Conservation (phyloP, 768 basidiomycete species). For the Bullera alba region DNA sequence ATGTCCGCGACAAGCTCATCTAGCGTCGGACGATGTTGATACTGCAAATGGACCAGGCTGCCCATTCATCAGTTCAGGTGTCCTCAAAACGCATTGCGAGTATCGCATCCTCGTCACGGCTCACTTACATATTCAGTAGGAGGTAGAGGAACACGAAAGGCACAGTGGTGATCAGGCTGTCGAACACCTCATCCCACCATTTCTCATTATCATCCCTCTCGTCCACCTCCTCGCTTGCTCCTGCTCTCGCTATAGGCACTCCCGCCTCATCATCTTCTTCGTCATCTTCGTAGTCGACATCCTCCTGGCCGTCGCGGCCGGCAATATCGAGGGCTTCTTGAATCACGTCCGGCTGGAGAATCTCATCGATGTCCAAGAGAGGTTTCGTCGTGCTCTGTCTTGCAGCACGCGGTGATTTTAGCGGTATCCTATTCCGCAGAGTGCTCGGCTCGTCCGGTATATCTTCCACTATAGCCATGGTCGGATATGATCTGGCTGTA, state of each 20-base stretch:
- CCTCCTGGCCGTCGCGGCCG: background rate
- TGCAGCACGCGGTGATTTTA: background rate
- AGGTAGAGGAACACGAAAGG: conserved; percentile 41
- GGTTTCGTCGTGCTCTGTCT: background rate
- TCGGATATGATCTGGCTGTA: no score
- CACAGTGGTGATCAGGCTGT: conserved; percentile 33
- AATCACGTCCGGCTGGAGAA: background rate
- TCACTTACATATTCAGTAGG: conserved; percentile 40
- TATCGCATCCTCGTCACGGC: background rate
- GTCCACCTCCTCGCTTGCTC: background rate
- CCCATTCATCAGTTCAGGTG: conserved; percentile 8
- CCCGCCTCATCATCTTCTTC: background rate
- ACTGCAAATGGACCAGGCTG: conserved; percentile 40
- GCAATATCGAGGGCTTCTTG: background rate
- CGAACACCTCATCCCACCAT: conserved; percentile 40
- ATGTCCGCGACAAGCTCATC: conserved; percentile 21
- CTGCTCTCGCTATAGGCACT: background rate
- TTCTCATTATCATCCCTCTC: conserved; percentile 4
- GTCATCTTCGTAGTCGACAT: background rate
- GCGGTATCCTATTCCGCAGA: background rate
- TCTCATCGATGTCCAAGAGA: background rate
- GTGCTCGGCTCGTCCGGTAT: background rate
- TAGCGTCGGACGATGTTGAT: conserved; percentile 27
- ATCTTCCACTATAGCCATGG: conserved; percentile 10
- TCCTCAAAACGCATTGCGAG: background rate